phyloP scores from a whole-genome alignment of 2,329 filamentous ascomycete genomes.

The Tolypocladium amazonense region DNA sequence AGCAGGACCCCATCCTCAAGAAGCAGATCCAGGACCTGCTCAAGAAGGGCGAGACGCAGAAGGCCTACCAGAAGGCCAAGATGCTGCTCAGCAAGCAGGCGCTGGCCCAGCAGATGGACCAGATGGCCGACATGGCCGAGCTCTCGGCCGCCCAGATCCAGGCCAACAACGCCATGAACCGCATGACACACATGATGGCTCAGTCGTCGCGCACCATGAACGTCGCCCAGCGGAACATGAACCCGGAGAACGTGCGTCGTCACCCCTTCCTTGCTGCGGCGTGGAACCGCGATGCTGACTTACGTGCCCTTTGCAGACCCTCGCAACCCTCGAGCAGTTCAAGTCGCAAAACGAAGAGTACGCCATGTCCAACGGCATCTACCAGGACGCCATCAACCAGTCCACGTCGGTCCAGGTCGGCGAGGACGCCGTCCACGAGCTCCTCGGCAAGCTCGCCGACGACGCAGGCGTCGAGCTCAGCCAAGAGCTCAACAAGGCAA shows the following conservation, averaged over 20 bases:
- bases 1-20: slow-evolving; percentile 49
- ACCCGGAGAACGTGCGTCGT: slow-evolving; percentile 40
- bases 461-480: slow-evolving; percentile 77
- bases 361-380: slow-evolving; percentile 59
- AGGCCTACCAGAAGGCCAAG: slow-evolving; percentile 53
- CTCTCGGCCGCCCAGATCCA: slow-evolving; percentile 50
- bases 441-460: slow-evolving; percentile 78
- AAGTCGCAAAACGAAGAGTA: slow-evolving; percentile 54
- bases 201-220: slow-evolving; percentile 49
- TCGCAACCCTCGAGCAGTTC: slow-evolving; percentile 50
- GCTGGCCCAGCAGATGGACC: slow-evolving; percentile 52
- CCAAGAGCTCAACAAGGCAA: slow-evolving; percentile 56
- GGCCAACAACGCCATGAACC: slow-evolving; percentile 55
- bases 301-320: slow-evolving; percentile 28
- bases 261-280: not conserved
- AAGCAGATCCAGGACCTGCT: slow-evolving; percentile 54
- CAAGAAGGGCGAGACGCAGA: slow-evolving; percentile 52
- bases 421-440: slow-evolving; percentile 75
- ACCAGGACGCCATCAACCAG: slow-evolving; percentile 74
- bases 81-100: slow-evolving; percentile 52
- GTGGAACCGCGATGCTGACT: not conserved
- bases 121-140: slow-evolving; percentile 54
- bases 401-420: slow-evolving; percentile 64
- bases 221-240: slow-evolving; percentile 46
- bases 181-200: slow-evolving; percentile 54